Base-by-base conservation (phyloP, 2,329 filamentous ascomycete genomes). In the Colletotrichum cordylinicola region DNA sequence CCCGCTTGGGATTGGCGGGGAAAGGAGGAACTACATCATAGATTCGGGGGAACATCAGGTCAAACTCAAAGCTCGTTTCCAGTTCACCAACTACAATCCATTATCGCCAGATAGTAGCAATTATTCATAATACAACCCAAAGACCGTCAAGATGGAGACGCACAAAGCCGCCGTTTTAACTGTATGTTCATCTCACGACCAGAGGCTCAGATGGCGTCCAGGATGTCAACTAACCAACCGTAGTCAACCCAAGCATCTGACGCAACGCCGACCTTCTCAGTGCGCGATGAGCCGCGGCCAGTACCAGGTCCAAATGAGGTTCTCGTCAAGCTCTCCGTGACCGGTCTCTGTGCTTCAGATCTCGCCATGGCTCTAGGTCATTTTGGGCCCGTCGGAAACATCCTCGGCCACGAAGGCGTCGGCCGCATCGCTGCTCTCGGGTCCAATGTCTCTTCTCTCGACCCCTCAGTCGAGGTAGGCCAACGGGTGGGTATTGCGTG, bases 391-490 rank as follows among this genome's bases (percentile, higher is more conserved):
- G 80, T 81, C 1, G 78, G 80, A 7, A 76, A 82, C 29, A 82
- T 86, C 2, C 80, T 86, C 0, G 87, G 87, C 6, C 87, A 88
- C 64, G 87, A 89, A 76, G 87, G 87, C 9, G 84, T 87, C 2
- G 87, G 87, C 2, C 80, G 79, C 13, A 80, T 88, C 18, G 83
- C 80, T 6, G 80, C 77, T 29, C 75, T 88, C 2, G 87, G 87
- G 2, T 79, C 81, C 35, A 80, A 82, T 39, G 80, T 85, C 5
- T 8, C 77, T 1, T 24, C 74, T 1, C 60, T 79, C n/a, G 81
- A 82, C 58, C 74, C 78, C 2, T 71, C 77, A 2, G 76, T 83
- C 18, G 24, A 77, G 16, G 33, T 83, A 3, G 85, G 84, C 37
- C 81, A 85, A 62, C 83, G 84, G 2, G 83, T 86, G 0, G 86